phyloP scores from a whole-genome alignment of 139 green algal genomes.

The Ulvella scutata region DNA sequence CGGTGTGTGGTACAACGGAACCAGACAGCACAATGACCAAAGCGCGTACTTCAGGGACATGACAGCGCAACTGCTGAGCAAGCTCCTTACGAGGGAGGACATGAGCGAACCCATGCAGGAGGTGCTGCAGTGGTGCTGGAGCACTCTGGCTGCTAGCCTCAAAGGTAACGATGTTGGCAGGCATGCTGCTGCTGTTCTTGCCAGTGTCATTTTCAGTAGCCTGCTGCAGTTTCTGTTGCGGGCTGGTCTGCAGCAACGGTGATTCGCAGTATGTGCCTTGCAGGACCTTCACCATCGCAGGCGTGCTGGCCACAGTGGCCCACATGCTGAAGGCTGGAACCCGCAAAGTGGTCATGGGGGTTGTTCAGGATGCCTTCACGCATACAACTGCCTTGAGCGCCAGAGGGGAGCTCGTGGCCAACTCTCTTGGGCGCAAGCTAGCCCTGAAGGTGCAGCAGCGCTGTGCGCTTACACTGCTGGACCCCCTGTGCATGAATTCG shows the following conservation, averaged over 20 bases:
- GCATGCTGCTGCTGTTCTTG: background rate
- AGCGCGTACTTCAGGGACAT: slow-evolving; percentile 38
- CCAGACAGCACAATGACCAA: background rate
- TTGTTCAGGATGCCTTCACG: slow-evolving; percentile 22
- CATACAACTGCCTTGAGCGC: slow-evolving; percentile 19
- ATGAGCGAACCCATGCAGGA: slow-evolving; percentile 39
- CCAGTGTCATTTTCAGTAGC: background rate
- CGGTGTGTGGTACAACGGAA: background rate
- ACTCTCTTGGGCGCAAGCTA: slow-evolving; percentile 46
- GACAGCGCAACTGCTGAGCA: slow-evolving; percentile 62
- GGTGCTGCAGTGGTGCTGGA: slow-evolving; percentile 51
- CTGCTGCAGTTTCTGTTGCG: too few species aligned
- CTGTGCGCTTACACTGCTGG: slow-evolving; percentile 60
- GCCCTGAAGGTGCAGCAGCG: slow-evolving; percentile 67
- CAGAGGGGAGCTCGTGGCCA: background rate
- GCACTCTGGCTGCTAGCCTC: background rate
- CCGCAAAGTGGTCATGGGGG: slow-evolving; percentile 24
- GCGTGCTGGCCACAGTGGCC: slow-evolving; percentile 29
- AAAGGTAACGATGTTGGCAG: background rate
- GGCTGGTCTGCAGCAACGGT: too few species aligned
- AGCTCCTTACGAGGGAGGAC: slow-evolving; percentile 79
- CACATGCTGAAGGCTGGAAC: slow-evolving; percentile 56
- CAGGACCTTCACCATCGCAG: slow-evolving; percentile 15
- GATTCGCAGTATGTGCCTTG: background rate
- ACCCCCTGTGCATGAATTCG: slow-evolving; percentile 14